phyloP scores from a whole-genome alignment of 1,284 basidiomycete genomes.

The Schizophyllum amplum region DNA sequence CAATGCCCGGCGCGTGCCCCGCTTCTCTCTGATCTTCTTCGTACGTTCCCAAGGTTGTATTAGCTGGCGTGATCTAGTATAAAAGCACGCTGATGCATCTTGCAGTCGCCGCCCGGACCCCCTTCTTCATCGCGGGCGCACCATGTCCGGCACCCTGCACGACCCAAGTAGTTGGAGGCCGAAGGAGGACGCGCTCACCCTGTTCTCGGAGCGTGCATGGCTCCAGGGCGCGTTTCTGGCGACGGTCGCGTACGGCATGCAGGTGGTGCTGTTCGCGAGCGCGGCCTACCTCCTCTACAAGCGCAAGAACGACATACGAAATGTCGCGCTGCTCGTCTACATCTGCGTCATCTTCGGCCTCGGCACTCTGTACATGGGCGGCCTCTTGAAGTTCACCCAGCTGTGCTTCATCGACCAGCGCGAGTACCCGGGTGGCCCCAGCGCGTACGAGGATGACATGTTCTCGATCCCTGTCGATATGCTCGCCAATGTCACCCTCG shows the following conservation, averaged over 20 bases:
- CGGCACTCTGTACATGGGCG: slow-evolving; percentile 18
- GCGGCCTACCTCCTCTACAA: slow-evolving; percentile 12
- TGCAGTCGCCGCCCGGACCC: no score
- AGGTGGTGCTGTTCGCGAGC: slow-evolving; percentile 13
- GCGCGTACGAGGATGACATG: slow-evolving; percentile 15
- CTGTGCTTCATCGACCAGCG: slow-evolving; percentile 23
- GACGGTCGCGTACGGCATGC: slow-evolving; percentile 21
- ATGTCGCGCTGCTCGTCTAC: slow-evolving; percentile 15
- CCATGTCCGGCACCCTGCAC: not conserved
- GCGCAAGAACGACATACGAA: slow-evolving; percentile 2
- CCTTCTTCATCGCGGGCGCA: not conserved
- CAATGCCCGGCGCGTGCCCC: not conserved
- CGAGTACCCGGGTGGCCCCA: slow-evolving; percentile 25
- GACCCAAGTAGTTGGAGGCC: not conserved
- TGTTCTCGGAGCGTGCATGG: slow-evolving; percentile 23
- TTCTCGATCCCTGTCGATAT: slow-evolving; percentile 19
- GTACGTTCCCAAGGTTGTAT: not conserved
- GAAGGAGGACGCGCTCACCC: slow-evolving; percentile 2
- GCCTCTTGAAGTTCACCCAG: slow-evolving; percentile 17
- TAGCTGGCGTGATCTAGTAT: not conserved
- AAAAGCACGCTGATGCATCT: not conserved
- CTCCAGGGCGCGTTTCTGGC: slow-evolving; percentile 21
- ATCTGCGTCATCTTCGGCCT: slow-evolving; percentile 19
- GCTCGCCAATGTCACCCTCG: slow-evolving; percentile 19
- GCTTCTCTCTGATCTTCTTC: not conserved